Conservation (phyloP, 805 yeast species). For the Yamadazyma nakazawae region DNA sequence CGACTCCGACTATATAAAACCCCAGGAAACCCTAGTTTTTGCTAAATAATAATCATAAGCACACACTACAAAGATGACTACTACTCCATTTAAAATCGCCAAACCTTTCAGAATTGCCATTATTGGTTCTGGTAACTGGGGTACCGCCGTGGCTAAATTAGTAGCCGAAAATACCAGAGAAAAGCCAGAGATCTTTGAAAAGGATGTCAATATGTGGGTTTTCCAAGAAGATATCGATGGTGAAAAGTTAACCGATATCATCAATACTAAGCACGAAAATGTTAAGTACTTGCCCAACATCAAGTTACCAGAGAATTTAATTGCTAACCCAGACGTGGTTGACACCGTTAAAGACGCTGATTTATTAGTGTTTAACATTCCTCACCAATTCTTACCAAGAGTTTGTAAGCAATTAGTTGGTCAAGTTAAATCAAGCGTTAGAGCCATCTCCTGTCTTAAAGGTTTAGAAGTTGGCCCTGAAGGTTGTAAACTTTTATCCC, state of each 20-base stretch:
- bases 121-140: constrained; percentile 98
- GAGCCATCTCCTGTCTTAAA: constrained; percentile 94
- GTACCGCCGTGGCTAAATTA: constrained; percentile 94
- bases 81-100: constrained; percentile 30
- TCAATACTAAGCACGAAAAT: constrained; percentile 87
- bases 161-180: constrained; percentile 82
- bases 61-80: constrained; percentile 9
- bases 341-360: constrained; percentile 80
- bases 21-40: not conserved
- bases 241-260: constrained; percentile 79
- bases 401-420: constrained; percentile 77
- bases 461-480: constrained; percentile 86
- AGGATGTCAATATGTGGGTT: constrained; percentile 93
- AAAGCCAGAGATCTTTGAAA: constrained; percentile 68
- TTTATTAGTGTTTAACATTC: constrained; percentile 87
- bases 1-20: constrained; percentile 2
- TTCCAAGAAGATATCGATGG: constrained; percentile 82
- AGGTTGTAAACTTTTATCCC: constrained; percentile 82
- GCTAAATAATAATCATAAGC: not conserved
- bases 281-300: constrained; percentile 92
- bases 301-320: constrained; percentile 77
- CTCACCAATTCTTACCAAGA: constrained; percentile 89
- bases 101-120: constrained; percentile 49
- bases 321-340: constrained; percentile 81
- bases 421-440: constrained; percentile 59